Evolutionary conservation across 352 stramenopile genomes (phyloP), one percentile per base, ranked within the genome.

Genomic region (Thalassiosira mediterranea): DNA sequence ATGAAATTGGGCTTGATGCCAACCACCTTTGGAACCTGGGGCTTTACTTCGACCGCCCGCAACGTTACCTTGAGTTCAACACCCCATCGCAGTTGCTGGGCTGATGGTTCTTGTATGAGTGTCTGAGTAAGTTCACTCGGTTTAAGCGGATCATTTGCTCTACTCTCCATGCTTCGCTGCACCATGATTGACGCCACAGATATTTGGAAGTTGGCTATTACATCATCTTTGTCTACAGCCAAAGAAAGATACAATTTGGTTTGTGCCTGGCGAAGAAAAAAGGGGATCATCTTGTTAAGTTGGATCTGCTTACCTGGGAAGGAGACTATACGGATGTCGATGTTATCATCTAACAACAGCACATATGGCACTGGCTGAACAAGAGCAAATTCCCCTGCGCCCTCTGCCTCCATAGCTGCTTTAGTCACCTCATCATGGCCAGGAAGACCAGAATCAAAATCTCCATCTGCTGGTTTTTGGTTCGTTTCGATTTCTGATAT

Each of bases 141-240:
- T 32, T 70, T 66, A 0, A 67, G 31, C 11, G 76, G 76, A 71
- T 84, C 64, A 63, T 66, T 62, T 3, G 71, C 62, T 42, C 71
- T 51, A 21, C 77, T 65, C 8, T 78, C 70, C 17, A 81, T 66
- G 17, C 40, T 67, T 15, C 69, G 57, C 60, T 84, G 65, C 3
- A 54, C 44, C 64, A 84, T 75, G 1, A 84, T 44, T 28, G 70
- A 81, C 19, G 76, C 76, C 23, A 84, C 71, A 47, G 51, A 72
- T 29, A 84, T 78, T 4, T 69, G 76, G 23, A 84, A 84, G 17
- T 54, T 73, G 15, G 76, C 76, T 48, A 84, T 70, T n/a, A 80
- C 63, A 38, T 79, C 63, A 56, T 66, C 52, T 44, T 72, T 76
- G 11, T 81, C 34, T 42, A 42, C 7, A 42, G 34, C 7, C 13